Base-by-base conservation (phyloP, 75 land plant genomes). In the Picea glauca region DNA sequence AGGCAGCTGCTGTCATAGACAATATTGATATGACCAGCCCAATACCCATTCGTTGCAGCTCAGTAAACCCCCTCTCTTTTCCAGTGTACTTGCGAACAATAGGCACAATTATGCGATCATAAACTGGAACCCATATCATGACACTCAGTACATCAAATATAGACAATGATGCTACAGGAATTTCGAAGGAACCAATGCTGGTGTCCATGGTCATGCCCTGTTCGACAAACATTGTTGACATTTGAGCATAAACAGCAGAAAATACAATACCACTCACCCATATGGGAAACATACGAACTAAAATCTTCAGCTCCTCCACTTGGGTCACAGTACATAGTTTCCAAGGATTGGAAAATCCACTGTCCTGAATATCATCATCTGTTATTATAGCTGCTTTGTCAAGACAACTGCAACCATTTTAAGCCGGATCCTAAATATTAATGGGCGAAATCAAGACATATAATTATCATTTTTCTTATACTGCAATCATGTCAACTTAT, bases 41-140 rank as follows among this genome's bases (percentile, higher is more conserved):
- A 26, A 26, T 26, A 26, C 98, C 98, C 85, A 93, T 93, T 12
- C 98, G 66, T 59, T 95, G 93, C 66, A 95, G 76, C 78, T 85
- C 84, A 7, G 98, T 86, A 76, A 95, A 88, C 9, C 96, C 94
- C 61, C 86, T 84, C 54, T 80, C 95, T 33, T 92, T 82, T 17
- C 90, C 84, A 20, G 94, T 94, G 68, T 85, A 83, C 13, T 81
- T 86, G 32, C 90, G 72, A 58, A 85, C 93, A 4, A 92, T 58
- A 15, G 92, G 94, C 35, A 96, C 94, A 64, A 96, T 72, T 50
- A 91, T 1, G 4, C 83, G 79, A 60, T 96, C 97, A 78, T 96
- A 96, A 32, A 96, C 59, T 3, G 91, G 96, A 33, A 96, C 90
- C 92, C 90, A 93, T 70, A 96, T 18, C 8, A 90, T 89, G 58